Conservation (phyloP, 2,329 filamentous ascomycete species). For the Aureobasidium sp. region DNA sequence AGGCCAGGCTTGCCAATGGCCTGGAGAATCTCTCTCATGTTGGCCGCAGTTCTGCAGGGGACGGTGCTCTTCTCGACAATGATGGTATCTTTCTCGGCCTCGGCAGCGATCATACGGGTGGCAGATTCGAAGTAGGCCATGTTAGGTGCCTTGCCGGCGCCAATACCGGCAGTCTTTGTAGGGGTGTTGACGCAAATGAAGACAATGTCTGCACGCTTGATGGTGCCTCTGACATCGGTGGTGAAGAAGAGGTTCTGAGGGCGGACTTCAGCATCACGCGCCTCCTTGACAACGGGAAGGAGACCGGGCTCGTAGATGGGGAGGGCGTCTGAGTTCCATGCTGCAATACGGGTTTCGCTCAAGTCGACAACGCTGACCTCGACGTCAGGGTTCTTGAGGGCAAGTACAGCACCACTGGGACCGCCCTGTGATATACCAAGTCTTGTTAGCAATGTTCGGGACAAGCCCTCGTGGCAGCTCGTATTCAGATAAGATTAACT, state of each 20-base stretch:
- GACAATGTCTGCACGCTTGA: conserved; percentile 64
- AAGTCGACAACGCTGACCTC: conserved; percentile 69
- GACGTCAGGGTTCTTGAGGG: conserved; percentile 64
- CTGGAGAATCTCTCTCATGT: conserved; percentile 58
- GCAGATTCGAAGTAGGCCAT: conserved; percentile 66
- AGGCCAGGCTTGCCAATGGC: conserved; percentile 37
- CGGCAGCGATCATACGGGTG: conserved; percentile 58
- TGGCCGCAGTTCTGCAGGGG: conserved; percentile 65
- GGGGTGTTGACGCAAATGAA: conserved; percentile 75
- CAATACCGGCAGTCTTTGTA: conserved; percentile 63
- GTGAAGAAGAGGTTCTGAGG: conserved; percentile 67
- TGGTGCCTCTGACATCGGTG: conserved; percentile 55
- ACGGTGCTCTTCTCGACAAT: conserved; percentile 80
- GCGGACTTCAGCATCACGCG: conserved; percentile 44
- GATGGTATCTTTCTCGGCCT: conserved; percentile 61
- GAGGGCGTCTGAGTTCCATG: conserved; percentile 66
- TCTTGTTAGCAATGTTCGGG: not conserved
- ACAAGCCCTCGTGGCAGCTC: not conserved
- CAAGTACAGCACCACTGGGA: conserved; percentile 68
- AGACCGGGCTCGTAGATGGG: conserved; percentile 73
- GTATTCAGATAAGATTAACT: conserved; percentile 9
- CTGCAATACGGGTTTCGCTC: conserved; percentile 56
- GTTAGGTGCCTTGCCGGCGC: conserved; percentile 65
- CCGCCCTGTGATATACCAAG: conserved; percentile 34
- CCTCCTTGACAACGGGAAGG: conserved; percentile 58